phyloP scores from a whole-genome alignment of 1,139 yeast species.

The Kurtzmaniella quercitrusa region DNA sequence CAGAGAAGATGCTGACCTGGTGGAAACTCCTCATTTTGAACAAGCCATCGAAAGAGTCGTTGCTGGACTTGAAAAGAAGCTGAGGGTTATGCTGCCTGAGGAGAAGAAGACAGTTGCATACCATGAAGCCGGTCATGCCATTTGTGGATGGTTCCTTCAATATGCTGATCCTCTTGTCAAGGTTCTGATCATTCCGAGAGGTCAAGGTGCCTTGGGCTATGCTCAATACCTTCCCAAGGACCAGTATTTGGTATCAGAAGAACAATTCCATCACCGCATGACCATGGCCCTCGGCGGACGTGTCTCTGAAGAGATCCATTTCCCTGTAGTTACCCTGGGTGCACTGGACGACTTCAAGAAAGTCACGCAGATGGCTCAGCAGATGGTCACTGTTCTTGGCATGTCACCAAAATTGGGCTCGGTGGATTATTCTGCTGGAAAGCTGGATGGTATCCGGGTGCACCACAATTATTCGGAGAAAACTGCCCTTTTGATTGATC shows the following conservation, averaged over 20 bases:
- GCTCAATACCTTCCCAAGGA: conserved; percentile 82
- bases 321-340: conserved; percentile 74
- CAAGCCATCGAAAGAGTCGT: conserved; percentile 79
- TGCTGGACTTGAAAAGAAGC: conserved; percentile 75
- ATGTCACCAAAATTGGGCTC: conserved; percentile 71
- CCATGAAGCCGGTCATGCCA: conserved; percentile 83
- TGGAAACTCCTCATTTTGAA: conserved; percentile 63
- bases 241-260: conserved; percentile 60
- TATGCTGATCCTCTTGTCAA: conserved; percentile 74
- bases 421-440: conserved; percentile 44
- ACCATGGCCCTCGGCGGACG: conserved; percentile 81
- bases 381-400: conserved; percentile 72
- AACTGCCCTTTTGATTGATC: conserved; percentile 63
- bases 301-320: conserved; percentile 73
- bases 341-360: conserved; percentile 81
- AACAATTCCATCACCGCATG: conserved; percentile 68
- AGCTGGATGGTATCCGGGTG: conserved; percentile 45
- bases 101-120: conserved; percentile 76
- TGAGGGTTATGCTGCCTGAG: conserved; percentile 61
- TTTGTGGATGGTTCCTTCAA: conserved; percentile 73
- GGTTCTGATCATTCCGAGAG: conserved; percentile 80
- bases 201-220: conserved; percentile 80
- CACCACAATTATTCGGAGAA: conserved; percentile 68
- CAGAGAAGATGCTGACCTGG: conserved; percentile 53
- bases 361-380: conserved; percentile 72